Conservation (phyloP, 352 stramenopile genomes). For the Phytophthora macrochlamydospora region DNA sequence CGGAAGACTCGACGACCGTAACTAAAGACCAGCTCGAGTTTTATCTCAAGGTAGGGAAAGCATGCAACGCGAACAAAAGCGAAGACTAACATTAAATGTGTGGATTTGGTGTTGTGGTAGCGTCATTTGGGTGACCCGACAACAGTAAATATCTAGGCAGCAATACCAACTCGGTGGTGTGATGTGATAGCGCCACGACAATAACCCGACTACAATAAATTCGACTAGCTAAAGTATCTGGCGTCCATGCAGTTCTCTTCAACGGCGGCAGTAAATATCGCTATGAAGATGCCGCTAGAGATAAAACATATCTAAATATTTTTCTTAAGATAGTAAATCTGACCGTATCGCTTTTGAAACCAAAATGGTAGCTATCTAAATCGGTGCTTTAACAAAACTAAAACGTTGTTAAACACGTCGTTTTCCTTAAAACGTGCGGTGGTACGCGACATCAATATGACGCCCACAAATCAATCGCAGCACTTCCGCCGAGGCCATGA, state of each 20-base stretch:
- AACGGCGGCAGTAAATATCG: not conserved
- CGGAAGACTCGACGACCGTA: conserved; percentile 61
- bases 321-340: not conserved
- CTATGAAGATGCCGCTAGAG: no score
- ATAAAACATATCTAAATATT: not conserved
- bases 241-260: not conserved
- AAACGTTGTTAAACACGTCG: no score
- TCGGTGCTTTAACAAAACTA: no score
- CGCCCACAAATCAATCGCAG: not conserved
- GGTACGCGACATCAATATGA: not conserved
- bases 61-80: not conserved
- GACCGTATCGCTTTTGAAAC: not conserved
- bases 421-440: not conserved
- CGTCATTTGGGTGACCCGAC: conserved; percentile 48
- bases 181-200: conserved; percentile 4
- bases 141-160: conserved; percentile 15
- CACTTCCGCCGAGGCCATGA: conserved; percentile 12
- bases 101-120: conserved; percentile 26
- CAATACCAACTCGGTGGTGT: not conserved
- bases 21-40: conserved; percentile 87
- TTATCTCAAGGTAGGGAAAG: conserved; percentile 77
- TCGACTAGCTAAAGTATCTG: not conserved
- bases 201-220: conserved; percentile 1
- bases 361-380: no score
- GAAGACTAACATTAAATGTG: conserved; percentile 13